A percentile compares a stretch with the other conserved stretches of the same genome.
phyloP scores from a whole-genome alignment of 495 filamentous ascomycete species.

The Aspergillus sclerotioniger region DNA sequence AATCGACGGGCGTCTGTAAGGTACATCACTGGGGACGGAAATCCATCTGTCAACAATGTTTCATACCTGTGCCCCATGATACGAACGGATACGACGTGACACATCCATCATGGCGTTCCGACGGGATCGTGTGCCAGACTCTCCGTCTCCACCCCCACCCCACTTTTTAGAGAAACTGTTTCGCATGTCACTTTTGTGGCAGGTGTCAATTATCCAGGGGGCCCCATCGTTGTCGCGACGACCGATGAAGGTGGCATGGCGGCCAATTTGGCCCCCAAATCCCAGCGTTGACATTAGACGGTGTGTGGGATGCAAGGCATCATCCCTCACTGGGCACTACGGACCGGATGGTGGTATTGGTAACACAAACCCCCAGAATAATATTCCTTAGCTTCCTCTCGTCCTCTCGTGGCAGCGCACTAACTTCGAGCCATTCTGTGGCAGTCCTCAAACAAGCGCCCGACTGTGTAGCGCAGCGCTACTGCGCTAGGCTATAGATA shows the following conservation, averaged over 20 bases:
- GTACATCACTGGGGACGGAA: neutral
- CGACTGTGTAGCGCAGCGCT: neutral
- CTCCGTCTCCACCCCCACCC: neutral
- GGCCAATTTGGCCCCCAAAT: neutral
- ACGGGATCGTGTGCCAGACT: neutral
- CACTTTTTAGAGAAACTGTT: conserved; percentile 3
- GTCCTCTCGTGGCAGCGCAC: neutral
- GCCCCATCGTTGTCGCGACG: neutral
- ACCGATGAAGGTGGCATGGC: neutral
- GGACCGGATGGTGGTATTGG: too few species aligned
- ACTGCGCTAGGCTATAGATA: neutral
- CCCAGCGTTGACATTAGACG: neutral
- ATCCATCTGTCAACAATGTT: neutral
- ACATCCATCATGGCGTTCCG: neutral
- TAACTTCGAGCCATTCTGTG: neutral
- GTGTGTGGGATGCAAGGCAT: neutral
- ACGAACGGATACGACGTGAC: neutral
- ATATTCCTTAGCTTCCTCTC: neutral
- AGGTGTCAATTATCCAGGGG: neutral
- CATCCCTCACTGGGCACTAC: neutral
- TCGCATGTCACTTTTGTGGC: conserved; percentile 7
- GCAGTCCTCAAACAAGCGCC: neutral
- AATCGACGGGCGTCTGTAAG: neutral
- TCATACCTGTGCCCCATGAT: neutral
- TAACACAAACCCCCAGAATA: too few species aligned